These are phyloP conservation scores for Solanum chilense DNA, from an alignment of 257 asterid genomes.

Conservation along the genomic window DNA sequence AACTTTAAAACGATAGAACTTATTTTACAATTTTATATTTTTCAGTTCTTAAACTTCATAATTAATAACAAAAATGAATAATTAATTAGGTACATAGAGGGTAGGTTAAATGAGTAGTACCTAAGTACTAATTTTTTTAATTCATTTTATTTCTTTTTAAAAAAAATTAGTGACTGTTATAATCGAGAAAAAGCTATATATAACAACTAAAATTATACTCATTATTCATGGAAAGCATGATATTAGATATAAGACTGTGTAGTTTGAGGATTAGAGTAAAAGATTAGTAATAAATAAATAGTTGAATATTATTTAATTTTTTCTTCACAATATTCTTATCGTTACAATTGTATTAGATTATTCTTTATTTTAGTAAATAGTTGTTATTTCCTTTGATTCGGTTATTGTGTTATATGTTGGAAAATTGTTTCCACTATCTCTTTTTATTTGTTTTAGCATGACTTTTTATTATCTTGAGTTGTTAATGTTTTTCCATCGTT, in stretches of 20 bases:
- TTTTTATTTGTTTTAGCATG: neutral
- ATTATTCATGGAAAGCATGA: no score
- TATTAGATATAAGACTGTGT: no score
- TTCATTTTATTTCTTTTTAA: neutral
- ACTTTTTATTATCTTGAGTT: neutral
- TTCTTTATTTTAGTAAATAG: neutral
- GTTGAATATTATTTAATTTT: no score
- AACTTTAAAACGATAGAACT: no score
- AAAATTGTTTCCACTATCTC: neutral
- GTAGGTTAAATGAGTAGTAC: neutral
- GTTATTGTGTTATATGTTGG: neutral
- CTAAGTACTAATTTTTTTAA: no score
- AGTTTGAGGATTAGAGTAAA: neutral
- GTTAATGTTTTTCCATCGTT: neutral
- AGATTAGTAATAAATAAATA: no score
- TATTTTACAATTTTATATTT: no score
- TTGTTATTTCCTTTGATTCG: neutral
- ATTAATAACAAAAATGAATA: no score
- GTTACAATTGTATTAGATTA: neutral
- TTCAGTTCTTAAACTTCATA: no score
- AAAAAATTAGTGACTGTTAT: neutral
- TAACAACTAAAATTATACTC: no score
- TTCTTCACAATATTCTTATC: neutral
- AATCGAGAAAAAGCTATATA: rapidly evolving
- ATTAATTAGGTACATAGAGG: no score